phyloP scores from a whole-genome alignment of 1,139 yeast genomes.

The Arxiozyma heterogenica region DNA sequence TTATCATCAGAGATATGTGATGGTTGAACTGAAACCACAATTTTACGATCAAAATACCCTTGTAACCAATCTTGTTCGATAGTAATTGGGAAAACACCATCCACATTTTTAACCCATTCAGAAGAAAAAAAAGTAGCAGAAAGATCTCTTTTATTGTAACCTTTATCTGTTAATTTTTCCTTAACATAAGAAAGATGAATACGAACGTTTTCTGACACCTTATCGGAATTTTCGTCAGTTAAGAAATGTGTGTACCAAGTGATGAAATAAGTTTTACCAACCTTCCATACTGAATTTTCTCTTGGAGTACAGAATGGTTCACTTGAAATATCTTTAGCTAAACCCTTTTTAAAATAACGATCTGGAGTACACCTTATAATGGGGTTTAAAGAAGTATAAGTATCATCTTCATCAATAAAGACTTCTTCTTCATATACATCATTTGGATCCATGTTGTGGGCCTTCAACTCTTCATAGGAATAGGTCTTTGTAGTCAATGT shows the following conservation, averaged over 20 bases:
- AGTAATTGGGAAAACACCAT: slow-evolving; percentile 56
- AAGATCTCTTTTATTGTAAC: slow-evolving; percentile 42
- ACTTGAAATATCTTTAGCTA: slow-evolving; percentile 44
- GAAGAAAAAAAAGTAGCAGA: slow-evolving; percentile 52
- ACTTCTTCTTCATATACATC: slow-evolving; percentile 48
- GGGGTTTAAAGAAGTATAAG: slow-evolving; percentile 64
- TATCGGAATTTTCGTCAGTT: slow-evolving; percentile 34
- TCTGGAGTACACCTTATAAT: slow-evolving; percentile 80
- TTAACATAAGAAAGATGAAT: slow-evolving; percentile 59
- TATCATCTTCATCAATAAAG: slow-evolving; percentile 54
- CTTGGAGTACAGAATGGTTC: slow-evolving; percentile 80
- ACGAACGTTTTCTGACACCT: slow-evolving; percentile 46
- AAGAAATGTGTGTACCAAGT: slow-evolving; percentile 70
- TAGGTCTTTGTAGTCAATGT: slow-evolving; percentile 52
- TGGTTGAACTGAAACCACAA: slow-evolving; percentile 62
- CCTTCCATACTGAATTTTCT: slow-evolving; percentile 46
- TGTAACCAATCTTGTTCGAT: slow-evolving; percentile 55
- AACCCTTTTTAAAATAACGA: slow-evolving; percentile 54
- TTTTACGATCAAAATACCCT: slow-evolving; percentile 40
- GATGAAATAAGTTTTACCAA: slow-evolving; percentile 59
- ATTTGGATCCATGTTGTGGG: slow-evolving; percentile 58
- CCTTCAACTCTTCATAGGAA: slow-evolving; percentile 52
- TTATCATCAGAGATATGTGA: slow-evolving; percentile 57
- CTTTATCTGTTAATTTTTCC: slow-evolving; percentile 47
- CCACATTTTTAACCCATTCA: slow-evolving; percentile 60